phyloP scores from a whole-genome alignment of 2,329 filamentous ascomycete genomes.

The Ciborinia camelliae region DNA sequence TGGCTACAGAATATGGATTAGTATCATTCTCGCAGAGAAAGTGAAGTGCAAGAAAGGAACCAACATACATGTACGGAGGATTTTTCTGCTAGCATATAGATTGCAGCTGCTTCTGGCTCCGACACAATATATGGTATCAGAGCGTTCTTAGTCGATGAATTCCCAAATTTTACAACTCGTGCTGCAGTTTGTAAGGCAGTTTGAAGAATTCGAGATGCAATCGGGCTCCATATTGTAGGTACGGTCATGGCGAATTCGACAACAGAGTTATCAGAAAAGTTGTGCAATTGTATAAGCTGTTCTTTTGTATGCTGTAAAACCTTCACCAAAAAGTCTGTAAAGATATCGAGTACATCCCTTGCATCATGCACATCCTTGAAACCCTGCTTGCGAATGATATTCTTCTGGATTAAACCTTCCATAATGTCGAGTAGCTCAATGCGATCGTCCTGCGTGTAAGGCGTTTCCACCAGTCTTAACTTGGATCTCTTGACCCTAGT shows the following conservation, averaged over 20 bases:
- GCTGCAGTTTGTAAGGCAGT: slow-evolving; percentile 10
- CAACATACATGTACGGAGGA: slow-evolving; percentile 4
- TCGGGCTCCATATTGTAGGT: slow-evolving; percentile 20
- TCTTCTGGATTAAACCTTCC: background rate
- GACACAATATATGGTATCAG: slow-evolving; percentile 28
- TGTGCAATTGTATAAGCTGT: background rate
- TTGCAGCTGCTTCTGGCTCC: slow-evolving; percentile 35
- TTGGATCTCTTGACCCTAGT: background rate
- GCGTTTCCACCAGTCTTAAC: background rate
- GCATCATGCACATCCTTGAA: background rate
- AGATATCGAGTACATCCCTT: background rate
- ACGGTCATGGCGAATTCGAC: slow-evolving; percentile 24
- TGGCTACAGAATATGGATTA: slow-evolving; percentile 14
- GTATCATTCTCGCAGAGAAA: background rate
- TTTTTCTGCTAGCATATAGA: slow-evolving; percentile 25
- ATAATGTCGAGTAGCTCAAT: background rate
- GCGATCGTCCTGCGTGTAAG: slow-evolving; percentile 4
- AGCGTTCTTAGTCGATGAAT: background rate
- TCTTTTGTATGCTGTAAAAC: slow-evolving; percentile 2
- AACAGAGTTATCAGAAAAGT: background rate
- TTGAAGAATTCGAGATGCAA: slow-evolving; percentile 22
- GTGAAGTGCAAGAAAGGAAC: background rate
- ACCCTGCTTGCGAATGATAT: slow-evolving; percentile 11
- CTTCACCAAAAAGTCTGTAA: slow-evolving; percentile 7
- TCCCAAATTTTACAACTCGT: slow-evolving; percentile 15